Evolutionary conservation across 2,329 filamentous ascomycete species (phyloP).

Genomic region (Biscogniauxia sp.): DNA sequence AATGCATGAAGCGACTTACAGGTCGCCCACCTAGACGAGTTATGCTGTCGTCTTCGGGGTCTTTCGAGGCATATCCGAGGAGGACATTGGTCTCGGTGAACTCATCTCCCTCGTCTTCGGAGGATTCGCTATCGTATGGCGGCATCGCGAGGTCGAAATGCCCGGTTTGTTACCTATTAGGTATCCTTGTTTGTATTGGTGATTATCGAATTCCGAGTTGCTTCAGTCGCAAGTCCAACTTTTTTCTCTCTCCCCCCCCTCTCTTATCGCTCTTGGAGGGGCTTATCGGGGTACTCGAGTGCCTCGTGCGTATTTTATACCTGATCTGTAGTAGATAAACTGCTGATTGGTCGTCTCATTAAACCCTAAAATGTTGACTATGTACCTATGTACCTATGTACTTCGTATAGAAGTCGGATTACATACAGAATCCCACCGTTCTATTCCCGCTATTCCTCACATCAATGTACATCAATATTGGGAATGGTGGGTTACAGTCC

Average conservation of each 20-base stretch:
- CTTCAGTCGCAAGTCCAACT: neutral
- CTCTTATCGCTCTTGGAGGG: neutral
- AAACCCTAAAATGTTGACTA: no score
- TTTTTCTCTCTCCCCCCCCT: neutral
- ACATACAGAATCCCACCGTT: no score
- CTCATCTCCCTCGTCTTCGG: conserved; percentile 64
- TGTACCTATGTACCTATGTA: no score
- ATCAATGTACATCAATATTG: no score
- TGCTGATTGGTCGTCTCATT: no score
- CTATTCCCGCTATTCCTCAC: no score
- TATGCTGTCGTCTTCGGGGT: conserved; percentile 75
- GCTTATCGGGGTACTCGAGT: neutral
- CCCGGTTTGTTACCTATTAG: no score
- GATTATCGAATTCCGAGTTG: no score
- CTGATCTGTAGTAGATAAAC: neutral
- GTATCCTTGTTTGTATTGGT: neutral
- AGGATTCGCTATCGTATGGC: conserved; percentile 81
- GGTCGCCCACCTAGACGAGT: conserved; percentile 86
- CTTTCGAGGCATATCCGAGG: conserved; percentile 82
- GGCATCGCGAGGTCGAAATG: conserved; percentile 22
- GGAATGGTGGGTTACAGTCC: no score
- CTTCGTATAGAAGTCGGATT: no score
- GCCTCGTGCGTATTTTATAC: neutral
- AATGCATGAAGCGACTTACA: no score
- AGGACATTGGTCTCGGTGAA: conserved; percentile 84